Base-by-base conservation (phyloP, 768 basidiomycete species). In the Rhodocollybia butyracea region DNA sequence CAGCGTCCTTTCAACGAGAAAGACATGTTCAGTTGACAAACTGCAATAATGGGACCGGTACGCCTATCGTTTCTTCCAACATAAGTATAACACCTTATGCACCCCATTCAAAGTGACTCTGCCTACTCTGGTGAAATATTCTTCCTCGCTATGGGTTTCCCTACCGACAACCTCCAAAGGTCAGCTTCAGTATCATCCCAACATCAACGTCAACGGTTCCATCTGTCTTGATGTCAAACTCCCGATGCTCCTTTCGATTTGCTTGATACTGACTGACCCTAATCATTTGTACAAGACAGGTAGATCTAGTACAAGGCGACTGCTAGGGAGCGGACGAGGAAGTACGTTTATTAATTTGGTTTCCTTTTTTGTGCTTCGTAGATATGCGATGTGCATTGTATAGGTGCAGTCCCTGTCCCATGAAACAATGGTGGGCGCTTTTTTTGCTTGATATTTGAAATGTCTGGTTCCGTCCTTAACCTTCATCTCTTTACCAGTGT, bases 1-100 rank as follows among this genome's bases (percentile, higher is more conserved):
- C 97, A 96, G 64, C 96, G 97, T 51, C 48, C 48, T 36, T 22
- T 34, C 21, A 22, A 50, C 12, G 31, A 22, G 6, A 95, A 98
- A 70, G 95, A 98, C 76, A 88, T 98, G 86, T 99, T 98, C 81
- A 87, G 94, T 70, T 98, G 95, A 96, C 94, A 98, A 72, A 96
- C 96, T 58, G 98, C 96, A 62, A 98, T 98, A 72, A 98, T 98
- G 96, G n/a, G 96, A 40, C 96, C 96, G 56, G 95, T 96, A 67
- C 72, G 94, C 79, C 34, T n/a, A n/a, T n/a, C n/a, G n/a, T n/a
- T n/a, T n/a, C n/a, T n/a, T n/a, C n/a, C n/a, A n/a, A n/a, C n/a
- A n/a, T n/a, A n/a, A n/a, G n/a, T n/a, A n/a, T n/a, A n/a, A n/a
- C n/a, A n/a, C n/a, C n/a, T n/a, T n/a, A n/a, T n/a, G n/a, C n/a